These are phyloP conservation scores for Phytophthora colocasiae DNA, from an alignment of 352 stramenopile species.

Conservation along the genomic window DNA sequence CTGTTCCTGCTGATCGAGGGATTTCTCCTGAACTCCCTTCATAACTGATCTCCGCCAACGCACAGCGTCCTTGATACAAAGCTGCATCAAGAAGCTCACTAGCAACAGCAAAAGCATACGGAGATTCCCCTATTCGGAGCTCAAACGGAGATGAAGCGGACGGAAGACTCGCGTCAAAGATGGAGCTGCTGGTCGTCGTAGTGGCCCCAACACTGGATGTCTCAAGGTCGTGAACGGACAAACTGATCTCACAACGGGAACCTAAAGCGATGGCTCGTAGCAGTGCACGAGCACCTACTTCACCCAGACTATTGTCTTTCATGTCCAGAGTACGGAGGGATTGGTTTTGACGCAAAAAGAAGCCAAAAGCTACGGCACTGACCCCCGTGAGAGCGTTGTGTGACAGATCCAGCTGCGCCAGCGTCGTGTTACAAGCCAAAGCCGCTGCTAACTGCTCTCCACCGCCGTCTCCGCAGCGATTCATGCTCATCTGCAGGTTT, in stretches of 20 bases:
- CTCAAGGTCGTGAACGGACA: constrained; percentile 63
- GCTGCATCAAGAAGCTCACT: constrained; percentile 60
- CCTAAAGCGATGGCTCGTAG: constrained; percentile 56
- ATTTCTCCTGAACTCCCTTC: constrained; percentile 25
- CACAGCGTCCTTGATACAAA: constrained; percentile 45
- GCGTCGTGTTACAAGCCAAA: constrained; percentile 53
- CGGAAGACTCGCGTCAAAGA: constrained; percentile 67
- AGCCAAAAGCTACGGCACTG: constrained; percentile 66
- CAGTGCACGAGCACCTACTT: constrained; percentile 62
- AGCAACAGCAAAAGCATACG: constrained; percentile 70
- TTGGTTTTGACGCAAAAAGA: constrained; percentile 57
- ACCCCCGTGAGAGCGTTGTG: constrained; percentile 65
- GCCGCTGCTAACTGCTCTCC: constrained; percentile 65
- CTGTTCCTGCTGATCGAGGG: constrained; percentile 7
- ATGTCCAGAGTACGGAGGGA: constrained; percentile 52
- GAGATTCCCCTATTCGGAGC: constrained; percentile 57
- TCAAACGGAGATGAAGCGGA: constrained; percentile 66
- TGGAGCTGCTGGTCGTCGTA: constrained; percentile 5
- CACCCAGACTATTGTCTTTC: constrained; percentile 65
- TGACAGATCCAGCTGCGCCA: constrained; percentile 61
- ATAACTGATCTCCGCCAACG: constrained; percentile 58
- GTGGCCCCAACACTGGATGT: constrained; percentile 31
- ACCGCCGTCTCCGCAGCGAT: constrained; percentile 69
- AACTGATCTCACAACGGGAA: constrained; percentile 59
- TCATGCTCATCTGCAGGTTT: constrained; percentile 71